Conservation (phyloP, 1,139 yeast species). For the Pneumocystis wakefieldiae region DNA sequence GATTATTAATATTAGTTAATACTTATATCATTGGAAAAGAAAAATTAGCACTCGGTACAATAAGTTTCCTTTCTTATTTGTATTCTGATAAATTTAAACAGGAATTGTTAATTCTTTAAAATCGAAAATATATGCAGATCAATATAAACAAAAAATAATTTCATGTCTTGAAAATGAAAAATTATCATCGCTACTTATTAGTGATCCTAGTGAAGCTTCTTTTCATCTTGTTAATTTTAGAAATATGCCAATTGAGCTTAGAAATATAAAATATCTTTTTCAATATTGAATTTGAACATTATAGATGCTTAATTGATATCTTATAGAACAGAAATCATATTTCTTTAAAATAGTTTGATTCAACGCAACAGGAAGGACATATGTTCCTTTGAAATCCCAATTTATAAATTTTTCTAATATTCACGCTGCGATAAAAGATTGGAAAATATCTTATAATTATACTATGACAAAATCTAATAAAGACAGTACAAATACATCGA, state of each 20-base stretch:
- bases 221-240: slow-evolving; percentile 62
- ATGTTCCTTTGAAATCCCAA: slow-evolving; percentile 21
- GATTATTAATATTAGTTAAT: slow-evolving; percentile 59
- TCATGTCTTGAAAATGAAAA: slow-evolving; percentile 30
- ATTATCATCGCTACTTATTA: slow-evolving; percentile 26
- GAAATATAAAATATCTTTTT: slow-evolving; percentile 1
- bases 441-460: slow-evolving; percentile 10
- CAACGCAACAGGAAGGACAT: slow-evolving; percentile 83
- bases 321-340: slow-evolving; percentile 33
- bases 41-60: slow-evolving; percentile 5
- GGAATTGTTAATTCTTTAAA: slow-evolving; percentile 43
- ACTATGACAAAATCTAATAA: slow-evolving; percentile 14
- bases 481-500: slow-evolving; percentile 14
- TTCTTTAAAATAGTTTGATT: slow-evolving; percentile 49
- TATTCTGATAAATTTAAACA: slow-evolving; percentile 3
- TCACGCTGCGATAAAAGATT: slow-evolving; percentile 14
- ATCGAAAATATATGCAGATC: slow-evolving; percentile 38
- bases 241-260: slow-evolving; percentile 27
- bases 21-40: slow-evolving; percentile 90
- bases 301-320: slow-evolving; percentile 33
- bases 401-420: slow-evolving; percentile 13
- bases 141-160: slow-evolving; percentile 36
- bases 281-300: slow-evolving; percentile 21
- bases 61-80: slow-evolving; percentile 41
- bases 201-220: slow-evolving; percentile 35